A percentile compares a stretch with the other conserved stretches of the same genome.
phyloP scores from a whole-genome alignment of 2,329 filamentous ascomycete species.

The Phyllosticta ampelicida region DNA sequence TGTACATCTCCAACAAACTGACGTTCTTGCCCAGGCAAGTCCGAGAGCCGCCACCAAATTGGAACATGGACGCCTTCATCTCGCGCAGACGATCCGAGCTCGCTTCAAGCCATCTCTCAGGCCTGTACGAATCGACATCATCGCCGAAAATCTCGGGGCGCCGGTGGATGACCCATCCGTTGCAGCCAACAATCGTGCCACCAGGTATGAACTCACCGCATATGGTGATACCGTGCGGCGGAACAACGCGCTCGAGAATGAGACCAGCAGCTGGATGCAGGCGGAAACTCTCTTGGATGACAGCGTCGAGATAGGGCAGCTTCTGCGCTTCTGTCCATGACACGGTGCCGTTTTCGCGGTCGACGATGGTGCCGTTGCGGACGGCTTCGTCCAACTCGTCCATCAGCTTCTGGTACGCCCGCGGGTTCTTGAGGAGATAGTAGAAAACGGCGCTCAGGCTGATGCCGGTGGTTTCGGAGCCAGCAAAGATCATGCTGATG shows the following conservation, averaged over 20 bases:
- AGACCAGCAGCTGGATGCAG: conserved; percentile 64
- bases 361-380: conserved; percentile 35
- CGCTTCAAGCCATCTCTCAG: conserved; percentile 54
- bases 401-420: conserved; percentile 44
- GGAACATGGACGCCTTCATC: conserved; percentile 61
- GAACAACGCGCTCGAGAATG: conserved; percentile 63
- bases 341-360: conserved; percentile 45
- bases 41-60: conserved; percentile 60
- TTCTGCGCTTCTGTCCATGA: conserved; percentile 60
- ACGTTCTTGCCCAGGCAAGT: conserved; percentile 55
- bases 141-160: conserved; percentile 56
- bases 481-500: conserved; percentile 61
- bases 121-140: conserved; percentile 55
- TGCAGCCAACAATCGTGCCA: conserved; percentile 65
- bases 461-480: conserved; percentile 72
- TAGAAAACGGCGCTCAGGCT: conserved; percentile 63
- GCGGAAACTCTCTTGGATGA: conserved; percentile 67
- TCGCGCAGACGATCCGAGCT: conserved; percentile 47
- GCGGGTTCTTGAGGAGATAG: conserved; percentile 55
- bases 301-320: conserved; percentile 66
- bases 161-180: conserved; percentile 64
- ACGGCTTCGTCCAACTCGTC: conserved; percentile 53
- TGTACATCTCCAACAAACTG: conserved; percentile 39
- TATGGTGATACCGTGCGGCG: conserved; percentile 52
- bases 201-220: conserved; percentile 52